These are phyloP conservation scores for Yamadazyma akitaensis DNA, from an alignment of 805 yeast genomes.

Conservation along the genomic window DNA sequence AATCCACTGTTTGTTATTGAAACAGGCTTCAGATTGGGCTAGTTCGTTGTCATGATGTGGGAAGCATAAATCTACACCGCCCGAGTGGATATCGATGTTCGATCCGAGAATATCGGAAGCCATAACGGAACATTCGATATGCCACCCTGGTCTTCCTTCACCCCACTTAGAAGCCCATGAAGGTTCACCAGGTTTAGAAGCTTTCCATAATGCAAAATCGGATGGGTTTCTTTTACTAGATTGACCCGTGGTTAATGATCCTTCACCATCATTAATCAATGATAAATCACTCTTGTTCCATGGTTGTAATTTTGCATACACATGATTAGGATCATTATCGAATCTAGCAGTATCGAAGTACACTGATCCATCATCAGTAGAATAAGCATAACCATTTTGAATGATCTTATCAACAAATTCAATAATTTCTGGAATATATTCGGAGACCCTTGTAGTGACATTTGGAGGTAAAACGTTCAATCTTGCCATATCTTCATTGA, in stretches of 20 bases:
- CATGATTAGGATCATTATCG: slow-evolving; percentile 68
- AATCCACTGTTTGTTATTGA: slow-evolving; percentile 89
- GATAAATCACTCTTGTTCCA: slow-evolving; percentile 92
- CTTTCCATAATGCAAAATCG: slow-evolving; percentile 96
- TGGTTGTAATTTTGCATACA: slow-evolving; percentile 94
- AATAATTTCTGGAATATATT: slow-evolving; percentile 90
- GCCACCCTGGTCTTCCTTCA: slow-evolving; percentile 98
- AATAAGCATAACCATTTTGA: slow-evolving; percentile 77
- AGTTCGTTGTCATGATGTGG: slow-evolving; percentile 99
- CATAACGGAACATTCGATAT: slow-evolving; percentile 98
- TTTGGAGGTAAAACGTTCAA: slow-evolving; percentile 84
- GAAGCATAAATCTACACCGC: slow-evolving; percentile 95
- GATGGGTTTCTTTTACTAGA: slow-evolving; percentile 68
- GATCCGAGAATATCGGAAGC: slow-evolving; percentile 85
- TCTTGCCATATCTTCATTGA: slow-evolving; percentile 77
- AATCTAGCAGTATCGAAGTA: slow-evolving; percentile 87
- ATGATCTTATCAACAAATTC: slow-evolving; percentile 73
- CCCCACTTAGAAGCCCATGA: slow-evolving; percentile 97
- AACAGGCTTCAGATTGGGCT: slow-evolving; percentile 95
- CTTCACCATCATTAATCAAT: slow-evolving; percentile 92
- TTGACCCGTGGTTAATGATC: slow-evolving; percentile 58
- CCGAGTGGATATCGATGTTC: slow-evolving; percentile 90
- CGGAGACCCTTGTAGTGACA: slow-evolving; percentile 90
- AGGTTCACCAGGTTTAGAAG: slow-evolving; percentile 96
- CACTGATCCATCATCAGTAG: slow-evolving; percentile 87